Evolutionary conservation across 2,329 filamentous ascomycete species (phyloP).

Genomic region (Aureobasidium lini): DNA sequence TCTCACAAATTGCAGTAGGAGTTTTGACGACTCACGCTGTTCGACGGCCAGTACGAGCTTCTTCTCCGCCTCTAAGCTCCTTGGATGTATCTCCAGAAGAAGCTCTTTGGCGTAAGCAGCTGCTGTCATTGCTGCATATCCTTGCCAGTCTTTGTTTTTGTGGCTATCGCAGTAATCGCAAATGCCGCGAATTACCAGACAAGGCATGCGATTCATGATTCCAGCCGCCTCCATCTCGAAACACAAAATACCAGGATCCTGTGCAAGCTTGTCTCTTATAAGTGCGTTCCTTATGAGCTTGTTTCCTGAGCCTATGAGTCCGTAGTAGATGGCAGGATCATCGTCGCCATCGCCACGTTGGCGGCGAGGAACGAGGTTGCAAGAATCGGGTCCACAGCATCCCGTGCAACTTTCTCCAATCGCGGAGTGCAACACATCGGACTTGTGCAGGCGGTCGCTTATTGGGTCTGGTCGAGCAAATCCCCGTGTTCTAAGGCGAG

Average conservation of each 20-base stretch:
- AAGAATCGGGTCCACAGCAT: not conserved
- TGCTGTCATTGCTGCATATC: slow-evolving; percentile 19
- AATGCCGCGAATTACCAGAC: slow-evolving; percentile 22
- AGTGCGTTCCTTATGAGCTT: slow-evolving; percentile 12
- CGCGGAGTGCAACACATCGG: not conserved
- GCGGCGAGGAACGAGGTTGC: too few relatives aligned
- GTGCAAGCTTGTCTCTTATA: not conserved
- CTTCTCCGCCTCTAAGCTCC: not conserved
- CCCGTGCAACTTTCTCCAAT: not conserved
- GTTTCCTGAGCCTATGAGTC: slow-evolving; percentile 34
- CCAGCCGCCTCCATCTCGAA: slow-evolving; percentile 18
- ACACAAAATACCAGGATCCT: slow-evolving; percentile 15
- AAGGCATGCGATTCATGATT: slow-evolving; percentile 16
- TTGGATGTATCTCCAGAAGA: not conserved
- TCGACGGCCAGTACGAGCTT: too few relatives aligned
- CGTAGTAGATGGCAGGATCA: slow-evolving; percentile 29
- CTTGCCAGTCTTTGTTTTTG: slow-evolving; percentile 21
- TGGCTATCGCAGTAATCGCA: slow-evolving; percentile 23
- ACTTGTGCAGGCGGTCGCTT: not conserved
- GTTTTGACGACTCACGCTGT: not conserved
- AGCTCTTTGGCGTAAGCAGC: slow-evolving; percentile 20
- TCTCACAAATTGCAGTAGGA: too few relatives aligned
- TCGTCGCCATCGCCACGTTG: not conserved
- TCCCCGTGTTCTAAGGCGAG: not conserved
- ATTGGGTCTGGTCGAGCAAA: not conserved